Percentiles rank a stretch among this genome's conserved stretches.
Conservation (phyloP, 108 stramenopile genomes). For the Cyclostephanos invisitatus region DNA sequence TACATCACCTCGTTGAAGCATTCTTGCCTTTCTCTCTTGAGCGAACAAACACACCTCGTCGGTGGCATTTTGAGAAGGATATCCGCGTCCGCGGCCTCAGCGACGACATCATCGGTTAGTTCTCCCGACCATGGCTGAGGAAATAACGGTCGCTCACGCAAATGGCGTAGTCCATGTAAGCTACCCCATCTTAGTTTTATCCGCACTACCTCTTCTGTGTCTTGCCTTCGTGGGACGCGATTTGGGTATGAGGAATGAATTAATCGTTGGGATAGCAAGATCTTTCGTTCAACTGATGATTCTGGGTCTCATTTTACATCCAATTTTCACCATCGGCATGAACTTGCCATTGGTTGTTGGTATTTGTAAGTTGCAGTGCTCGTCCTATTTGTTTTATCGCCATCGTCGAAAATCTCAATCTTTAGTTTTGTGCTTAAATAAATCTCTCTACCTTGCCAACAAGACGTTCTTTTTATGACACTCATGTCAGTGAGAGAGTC, state of each 20-base stretch:
- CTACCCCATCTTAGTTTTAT: constrained; percentile 26
- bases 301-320: constrained; percentile 74
- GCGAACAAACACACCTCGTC: too few species aligned
- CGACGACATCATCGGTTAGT: too few species aligned
- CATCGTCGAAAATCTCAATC: neutral
- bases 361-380: constrained; percentile 35
- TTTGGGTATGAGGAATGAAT: constrained; percentile 28
- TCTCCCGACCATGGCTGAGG: neutral
- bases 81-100: too few species aligned
- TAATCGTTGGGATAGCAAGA: constrained; percentile 37
- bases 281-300: constrained; percentile 75
- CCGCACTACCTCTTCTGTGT: constrained; percentile 37
- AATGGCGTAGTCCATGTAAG: constrained; percentile 40
- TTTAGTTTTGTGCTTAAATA: neutral
- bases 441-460: neutral
- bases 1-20: too few species aligned
- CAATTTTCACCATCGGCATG: constrained; percentile 69
- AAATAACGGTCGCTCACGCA: neutral
- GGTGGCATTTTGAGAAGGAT: too few species aligned
- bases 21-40: too few species aligned
- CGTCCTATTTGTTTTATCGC: neutral
- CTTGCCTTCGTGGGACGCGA: constrained; percentile 35
- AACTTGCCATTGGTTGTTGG: constrained; percentile 40
- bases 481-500: constrained; percentile 71
- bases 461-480: constrained; percentile 67